Percentiles rank a stretch among this genome's conserved stretches.
These are phyloP conservation scores for Termitomyces heimii DNA, from an alignment of 768 basidiomycete species.

Conservation along the genomic window DNA sequence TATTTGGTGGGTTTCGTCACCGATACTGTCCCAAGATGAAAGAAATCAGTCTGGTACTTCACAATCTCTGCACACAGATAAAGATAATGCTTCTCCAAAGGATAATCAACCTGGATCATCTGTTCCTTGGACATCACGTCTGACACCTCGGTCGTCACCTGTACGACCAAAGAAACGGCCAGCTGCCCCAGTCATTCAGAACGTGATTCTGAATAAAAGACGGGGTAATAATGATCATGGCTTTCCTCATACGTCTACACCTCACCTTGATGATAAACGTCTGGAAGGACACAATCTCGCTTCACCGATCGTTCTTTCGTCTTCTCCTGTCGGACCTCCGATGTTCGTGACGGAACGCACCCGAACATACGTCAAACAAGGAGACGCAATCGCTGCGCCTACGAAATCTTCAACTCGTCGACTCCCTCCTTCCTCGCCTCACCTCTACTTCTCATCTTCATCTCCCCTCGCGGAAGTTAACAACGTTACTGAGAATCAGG, in stretches of 20 bases:
- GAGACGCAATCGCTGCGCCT: background rate
- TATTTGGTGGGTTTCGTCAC: slow-evolving; percentile 21
- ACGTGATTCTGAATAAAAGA: background rate
- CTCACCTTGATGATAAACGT: background rate
- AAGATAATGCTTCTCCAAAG: background rate
- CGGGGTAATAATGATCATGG: background rate
- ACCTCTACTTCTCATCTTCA: background rate
- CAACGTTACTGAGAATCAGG: background rate
- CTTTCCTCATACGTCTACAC: slow-evolving; percentile 1
- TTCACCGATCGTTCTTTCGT: slow-evolving; percentile 20
- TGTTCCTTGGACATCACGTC: slow-evolving; percentile 9
- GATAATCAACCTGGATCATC: slow-evolving; percentile 1
- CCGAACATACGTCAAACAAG: background rate
- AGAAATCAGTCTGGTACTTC: background rate
- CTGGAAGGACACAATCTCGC: slow-evolving; percentile 12
- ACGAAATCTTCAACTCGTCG: background rate
- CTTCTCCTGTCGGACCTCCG: slow-evolving; percentile 10
- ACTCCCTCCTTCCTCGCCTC: background rate
- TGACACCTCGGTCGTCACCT: slow-evolving; percentile 19
- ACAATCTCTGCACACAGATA: background rate
- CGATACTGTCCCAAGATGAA: slow-evolving; percentile 1
- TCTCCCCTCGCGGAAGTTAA: slow-evolving; percentile 10
- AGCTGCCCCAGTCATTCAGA: background rate
- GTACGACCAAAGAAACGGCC: background rate
- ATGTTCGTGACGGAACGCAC: background rate